Conservation (phyloP, 2,329 filamentous ascomycete genomes). For the Fusarium proliferatum region DNA sequence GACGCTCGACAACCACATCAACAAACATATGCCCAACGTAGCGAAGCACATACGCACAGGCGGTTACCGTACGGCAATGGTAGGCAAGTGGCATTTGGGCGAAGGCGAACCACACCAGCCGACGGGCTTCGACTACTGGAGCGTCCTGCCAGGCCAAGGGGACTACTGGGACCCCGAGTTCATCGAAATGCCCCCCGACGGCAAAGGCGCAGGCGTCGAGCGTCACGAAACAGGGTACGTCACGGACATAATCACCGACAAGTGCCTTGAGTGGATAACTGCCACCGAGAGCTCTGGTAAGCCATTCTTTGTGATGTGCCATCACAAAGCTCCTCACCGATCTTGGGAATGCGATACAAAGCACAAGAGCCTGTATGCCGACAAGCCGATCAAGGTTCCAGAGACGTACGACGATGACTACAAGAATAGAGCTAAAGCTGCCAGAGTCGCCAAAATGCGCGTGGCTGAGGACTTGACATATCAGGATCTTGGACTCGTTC, state of each 20-base stretch:
- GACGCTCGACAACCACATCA: slow-evolving; percentile 59
- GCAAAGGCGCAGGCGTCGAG: background rate
- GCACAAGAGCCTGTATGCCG: slow-evolving; percentile 59
- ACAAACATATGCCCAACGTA: slow-evolving; percentile 62
- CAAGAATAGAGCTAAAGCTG: slow-evolving; percentile 63
- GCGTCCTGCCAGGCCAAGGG: slow-evolving; percentile 62
- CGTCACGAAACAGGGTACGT: slow-evolving; percentile 55
- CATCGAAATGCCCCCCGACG: slow-evolving; percentile 52
- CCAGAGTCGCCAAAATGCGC: slow-evolving; percentile 62
- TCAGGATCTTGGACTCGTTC: slow-evolving; percentile 61
- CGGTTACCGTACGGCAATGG: slow-evolving; percentile 63
- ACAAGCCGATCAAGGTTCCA: slow-evolving; percentile 57
- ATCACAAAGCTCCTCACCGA: slow-evolving; percentile 66
- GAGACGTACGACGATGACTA: slow-evolving; percentile 66
- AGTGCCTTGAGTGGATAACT: slow-evolving; percentile 56
- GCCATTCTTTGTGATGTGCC: slow-evolving; percentile 67
- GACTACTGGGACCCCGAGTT: slow-evolving; percentile 64
- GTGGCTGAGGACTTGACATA: slow-evolving; percentile 64
- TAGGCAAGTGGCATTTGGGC: slow-evolving; percentile 66
- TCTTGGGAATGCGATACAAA: slow-evolving; percentile 63
- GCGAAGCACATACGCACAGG: slow-evolving; percentile 60
- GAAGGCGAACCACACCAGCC: slow-evolving; percentile 60
- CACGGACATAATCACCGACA: slow-evolving; percentile 64
- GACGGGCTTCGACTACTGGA: slow-evolving; percentile 64
- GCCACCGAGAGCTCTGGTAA: slow-evolving; percentile 42